Conservation (phyloP, 176 grass and related monocot genomes). For the Alopecurus myosuroides region DNA sequence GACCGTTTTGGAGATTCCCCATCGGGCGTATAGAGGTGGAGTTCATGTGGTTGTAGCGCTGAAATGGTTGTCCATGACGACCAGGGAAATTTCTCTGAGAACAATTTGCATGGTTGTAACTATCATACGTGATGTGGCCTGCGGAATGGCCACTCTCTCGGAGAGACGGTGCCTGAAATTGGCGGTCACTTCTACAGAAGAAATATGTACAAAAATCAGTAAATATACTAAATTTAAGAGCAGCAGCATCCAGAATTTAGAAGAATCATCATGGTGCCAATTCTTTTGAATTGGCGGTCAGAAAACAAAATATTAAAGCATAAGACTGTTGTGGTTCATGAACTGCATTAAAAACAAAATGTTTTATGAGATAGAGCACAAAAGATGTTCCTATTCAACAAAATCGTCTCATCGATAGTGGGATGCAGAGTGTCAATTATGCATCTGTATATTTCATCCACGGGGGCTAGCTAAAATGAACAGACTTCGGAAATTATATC, state of each 20-base stretch:
- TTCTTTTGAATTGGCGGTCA: neutral
- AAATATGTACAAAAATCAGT: conserved; percentile 28
- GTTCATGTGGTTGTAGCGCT: conserved; percentile 48
- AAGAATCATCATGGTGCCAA: neutral
- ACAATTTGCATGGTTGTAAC: conserved; percentile 41
- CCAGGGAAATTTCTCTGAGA: conserved; percentile 42
- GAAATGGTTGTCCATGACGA: conserved; percentile 56
- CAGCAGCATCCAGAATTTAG: neutral
- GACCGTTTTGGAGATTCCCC: conserved; percentile 48
- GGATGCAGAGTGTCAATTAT: neutral
- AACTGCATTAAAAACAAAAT: conserved; percentile 3
- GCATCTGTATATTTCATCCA: neutral
- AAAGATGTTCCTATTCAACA: neutral
- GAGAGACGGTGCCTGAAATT: conserved; percentile 39
- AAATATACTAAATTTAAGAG: neutral
- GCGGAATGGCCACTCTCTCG: conserved; percentile 44
- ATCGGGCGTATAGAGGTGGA: conserved; percentile 40
- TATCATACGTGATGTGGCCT: conserved; percentile 14
- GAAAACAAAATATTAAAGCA: neutral
- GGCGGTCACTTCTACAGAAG: conserved; percentile 31
- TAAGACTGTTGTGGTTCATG: neutral
- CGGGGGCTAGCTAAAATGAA: neutral
- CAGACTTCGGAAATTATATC: neutral
- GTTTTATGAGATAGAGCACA: neutral
- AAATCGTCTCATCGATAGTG: neutral